These are phyloP conservation scores for Kodamaea suecica DNA, from an alignment of 1,139 yeast species.

Conservation along the genomic window DNA sequence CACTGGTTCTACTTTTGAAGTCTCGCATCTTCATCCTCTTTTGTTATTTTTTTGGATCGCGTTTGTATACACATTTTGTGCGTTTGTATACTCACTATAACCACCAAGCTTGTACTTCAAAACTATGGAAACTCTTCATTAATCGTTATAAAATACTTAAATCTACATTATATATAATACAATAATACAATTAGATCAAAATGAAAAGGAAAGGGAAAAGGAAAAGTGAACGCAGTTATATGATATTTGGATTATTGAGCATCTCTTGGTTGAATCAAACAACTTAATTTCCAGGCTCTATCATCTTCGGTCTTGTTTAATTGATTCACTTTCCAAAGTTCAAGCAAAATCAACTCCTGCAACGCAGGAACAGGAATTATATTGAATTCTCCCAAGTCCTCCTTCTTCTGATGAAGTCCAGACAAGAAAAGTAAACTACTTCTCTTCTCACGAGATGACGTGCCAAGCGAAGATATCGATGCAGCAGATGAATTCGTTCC, in stretches of 20 bases:
- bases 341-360: conserved; percentile 65
- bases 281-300: conserved; percentile 70
- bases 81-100: too few species aligned
- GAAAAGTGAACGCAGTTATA: too few species aligned
- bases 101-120: too few species aligned
- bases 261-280: conserved; percentile 48
- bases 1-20: too few species aligned
- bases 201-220: too few species aligned
- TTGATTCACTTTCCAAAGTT: conserved; percentile 67
- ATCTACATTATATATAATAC: conserved; percentile 1
- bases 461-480: conserved; percentile 9
- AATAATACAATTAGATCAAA: background rate
- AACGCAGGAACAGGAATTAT: conserved; percentile 44
- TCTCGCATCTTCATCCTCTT: too few species aligned
- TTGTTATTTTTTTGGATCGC: too few species aligned
- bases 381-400: conserved; percentile 27
- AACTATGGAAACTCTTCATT: too few species aligned
- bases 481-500: conserved; percentile 9
- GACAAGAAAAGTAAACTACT: conserved; percentile 18
- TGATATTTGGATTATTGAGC: conserved; percentile 1
- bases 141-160: too few species aligned
- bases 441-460: conserved; percentile 12
- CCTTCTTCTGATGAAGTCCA: conserved; percentile 8
- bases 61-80: too few species aligned
- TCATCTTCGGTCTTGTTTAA: conserved; percentile 59